Evolutionary conservation across 805 yeast genomes (phyloP), one percentile per base, ranked within the genome.

Genomic region (Scheffersomyces stipitis): DNA sequence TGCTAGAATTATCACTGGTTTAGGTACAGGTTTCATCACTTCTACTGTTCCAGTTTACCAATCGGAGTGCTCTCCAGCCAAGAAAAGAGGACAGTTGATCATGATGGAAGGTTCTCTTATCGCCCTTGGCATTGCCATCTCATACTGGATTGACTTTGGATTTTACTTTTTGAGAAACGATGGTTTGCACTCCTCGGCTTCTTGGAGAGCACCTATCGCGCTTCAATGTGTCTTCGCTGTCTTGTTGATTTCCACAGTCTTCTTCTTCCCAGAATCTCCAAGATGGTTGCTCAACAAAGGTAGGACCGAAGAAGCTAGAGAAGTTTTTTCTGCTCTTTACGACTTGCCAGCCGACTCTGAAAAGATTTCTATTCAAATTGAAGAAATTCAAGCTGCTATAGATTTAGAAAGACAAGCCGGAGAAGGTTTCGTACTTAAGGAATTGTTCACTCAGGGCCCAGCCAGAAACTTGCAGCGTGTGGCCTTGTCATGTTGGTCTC

Each of bases 391-490:
- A 30, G 29, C 28, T 12, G 44, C 46, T 29, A 33, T 51, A 15
- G 35, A 30, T 7, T 38, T 43, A 42, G 55, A 52, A 28, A 30
- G 30, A 12, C 41, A 36, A 16, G 45, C 45, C 4, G 62, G 52
- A 13, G 56, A 55, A 26, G 40, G 46, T 15, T 45, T 61, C 44
- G 48, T 49, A 18, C 46, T 56, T 24, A 51, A 34, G 40, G 45
- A 51, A n/a, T 49, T 72, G 28, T 54, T 71, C 37, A 52, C 53
- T 8, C 70, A 66, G 38, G 78, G 75, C 24, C 58, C 64, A 32
- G 66, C 66, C 37, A 59, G 68, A 40, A 66, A 73, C 43, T 73
- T 75, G 54, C 80, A 75, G 36, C 60, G 81, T 42, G 54, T 63
- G n/a, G 54, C 62, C 46, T 60, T 76, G 26, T 75, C 71, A 2